phyloP scores from a whole-genome alignment of 441 rosid species.

The Populus hybrid region DNA sequence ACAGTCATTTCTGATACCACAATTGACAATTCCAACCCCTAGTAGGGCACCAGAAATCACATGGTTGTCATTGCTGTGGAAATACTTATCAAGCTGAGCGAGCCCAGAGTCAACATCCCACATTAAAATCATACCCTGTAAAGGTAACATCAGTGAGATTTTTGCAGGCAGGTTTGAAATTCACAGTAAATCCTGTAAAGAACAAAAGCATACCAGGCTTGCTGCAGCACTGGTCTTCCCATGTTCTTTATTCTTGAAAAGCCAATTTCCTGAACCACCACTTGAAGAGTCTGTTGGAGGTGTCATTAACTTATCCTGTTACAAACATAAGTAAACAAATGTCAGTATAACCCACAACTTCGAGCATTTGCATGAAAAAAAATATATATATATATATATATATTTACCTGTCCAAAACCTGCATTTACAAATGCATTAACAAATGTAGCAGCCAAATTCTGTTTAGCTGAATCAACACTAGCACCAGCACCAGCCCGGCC shows the following conservation, averaged over 20 bases:
- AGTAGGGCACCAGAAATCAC: constrained; percentile 88
- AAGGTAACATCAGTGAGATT: constrained; percentile 22
- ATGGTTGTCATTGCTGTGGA: constrained; percentile 78
- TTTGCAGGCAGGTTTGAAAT: not conserved
- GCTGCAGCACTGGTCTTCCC: constrained; percentile 98
- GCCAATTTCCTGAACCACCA: constrained; percentile 79
- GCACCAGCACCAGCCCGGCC: constrained; percentile 83
- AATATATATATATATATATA: not conserved
- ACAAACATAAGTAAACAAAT: constrained; percentile 9
- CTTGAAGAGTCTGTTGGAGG: constrained; percentile 66
- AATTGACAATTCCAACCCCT: constrained; percentile 93
- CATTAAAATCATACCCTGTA: constrained; percentile 86
- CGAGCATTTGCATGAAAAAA: not conserved
- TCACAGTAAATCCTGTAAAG: not conserved
- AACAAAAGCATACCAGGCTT: constrained; percentile 63
- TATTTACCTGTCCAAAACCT: constrained; percentile 85
- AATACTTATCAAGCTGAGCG: constrained; percentile 85
- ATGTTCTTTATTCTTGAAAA: constrained; percentile 93
- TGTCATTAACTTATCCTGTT: constrained; percentile 95
- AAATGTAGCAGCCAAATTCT: constrained; percentile 93
- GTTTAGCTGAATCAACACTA: constrained; percentile 91
- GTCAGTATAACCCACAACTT: constrained; percentile 10
- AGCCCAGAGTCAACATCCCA: constrained; percentile 98
- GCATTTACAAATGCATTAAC: constrained; percentile 99
- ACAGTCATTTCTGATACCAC: constrained; percentile 78